Conservation (phyloP, 768 basidiomycete species). For the Chlorophyllum brunneum region DNA sequence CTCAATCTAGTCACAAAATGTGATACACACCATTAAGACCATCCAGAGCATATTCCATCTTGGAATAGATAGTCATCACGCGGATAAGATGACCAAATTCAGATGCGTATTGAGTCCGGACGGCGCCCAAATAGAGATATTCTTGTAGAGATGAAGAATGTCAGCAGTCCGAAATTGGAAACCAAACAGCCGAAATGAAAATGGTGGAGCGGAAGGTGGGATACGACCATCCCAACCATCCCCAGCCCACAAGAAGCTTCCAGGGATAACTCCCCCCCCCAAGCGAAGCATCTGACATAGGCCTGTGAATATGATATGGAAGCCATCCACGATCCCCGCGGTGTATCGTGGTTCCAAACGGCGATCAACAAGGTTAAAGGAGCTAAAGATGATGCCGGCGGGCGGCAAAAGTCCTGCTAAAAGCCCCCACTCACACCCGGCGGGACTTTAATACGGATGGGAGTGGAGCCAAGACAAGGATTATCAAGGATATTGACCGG, state of each 20-base stretch:
- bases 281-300: constrained; percentile 1
- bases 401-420: constrained; percentile 11
- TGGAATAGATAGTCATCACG: constrained; percentile 58
- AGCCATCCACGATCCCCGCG: constrained; percentile 4
- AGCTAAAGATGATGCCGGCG: constrained; percentile 9
- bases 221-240: constrained; percentile 4
- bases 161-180: constrained; percentile 16
- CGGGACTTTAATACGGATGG: constrained; percentile 4
- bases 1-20: constrained; percentile 15
- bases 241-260: neutral
- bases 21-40: constrained; percentile 40
- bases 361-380: constrained; percentile 10
- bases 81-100: constrained; percentile 79
- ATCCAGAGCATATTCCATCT: constrained; percentile 54
- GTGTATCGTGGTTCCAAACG: neutral
- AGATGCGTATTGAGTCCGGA: constrained; percentile 57
- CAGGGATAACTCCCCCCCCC: neutral
- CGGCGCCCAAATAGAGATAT: constrained; percentile 62
- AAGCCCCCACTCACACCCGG: constrained; percentile 1
- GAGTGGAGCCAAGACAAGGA: neutral
- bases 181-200: constrained; percentile 17
- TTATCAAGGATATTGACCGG: constrained; percentile 8
- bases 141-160: constrained; percentile 37
- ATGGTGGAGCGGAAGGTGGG: constrained; percentile 16
- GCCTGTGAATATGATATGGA: constrained; percentile 9